Evolutionary conservation across 2,329 filamentous ascomycete species (phyloP).

Genomic region (Ophiostoma pallidulum): DNA sequence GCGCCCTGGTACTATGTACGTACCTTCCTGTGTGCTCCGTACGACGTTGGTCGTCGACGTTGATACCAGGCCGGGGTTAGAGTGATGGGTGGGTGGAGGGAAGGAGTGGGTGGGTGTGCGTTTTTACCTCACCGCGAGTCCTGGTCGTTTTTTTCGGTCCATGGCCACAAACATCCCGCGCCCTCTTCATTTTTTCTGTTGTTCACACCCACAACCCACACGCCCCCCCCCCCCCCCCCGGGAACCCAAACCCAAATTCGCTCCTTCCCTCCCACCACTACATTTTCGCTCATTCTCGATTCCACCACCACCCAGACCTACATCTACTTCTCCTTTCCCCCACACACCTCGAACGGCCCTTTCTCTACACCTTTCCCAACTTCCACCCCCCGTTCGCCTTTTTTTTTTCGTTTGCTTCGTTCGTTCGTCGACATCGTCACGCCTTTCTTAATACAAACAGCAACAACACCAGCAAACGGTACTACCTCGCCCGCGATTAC

Average conservation of each 20-base stretch:
- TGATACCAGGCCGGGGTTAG: constrained; percentile 11
- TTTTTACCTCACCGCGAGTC: constrained; percentile 20
- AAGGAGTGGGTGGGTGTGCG: constrained; percentile 9
- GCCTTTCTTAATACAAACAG: no score
- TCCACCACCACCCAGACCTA: constrained; percentile 17
- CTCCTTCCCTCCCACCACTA: constrained; percentile 14
- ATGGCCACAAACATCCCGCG: constrained; percentile 17
- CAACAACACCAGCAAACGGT: not conserved
- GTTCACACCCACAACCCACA: constrained; percentile 8
- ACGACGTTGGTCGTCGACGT: no score
- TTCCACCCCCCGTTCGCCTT: no score
- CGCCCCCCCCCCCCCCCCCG: constrained; percentile 2
- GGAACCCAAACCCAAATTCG: constrained; percentile 8
- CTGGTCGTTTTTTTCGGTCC: constrained; percentile 12
- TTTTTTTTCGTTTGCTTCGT: constrained; percentile 3
- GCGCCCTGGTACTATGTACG: constrained; percentile 12
- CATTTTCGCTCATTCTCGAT: constrained; percentile 13
- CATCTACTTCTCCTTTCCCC: constrained; percentile 20
- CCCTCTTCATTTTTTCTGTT: constrained; percentile 9
- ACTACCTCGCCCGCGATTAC: no score
- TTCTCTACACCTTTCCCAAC: constrained; percentile 1
- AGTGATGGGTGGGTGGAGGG: constrained; percentile 12
- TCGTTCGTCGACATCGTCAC: not conserved
- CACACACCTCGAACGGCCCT: constrained; percentile 14
- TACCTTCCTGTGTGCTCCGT: constrained; percentile 15